Base-by-base conservation (phyloP, 805 yeast genomes). In the Huiozyma sinensis region DNA sequence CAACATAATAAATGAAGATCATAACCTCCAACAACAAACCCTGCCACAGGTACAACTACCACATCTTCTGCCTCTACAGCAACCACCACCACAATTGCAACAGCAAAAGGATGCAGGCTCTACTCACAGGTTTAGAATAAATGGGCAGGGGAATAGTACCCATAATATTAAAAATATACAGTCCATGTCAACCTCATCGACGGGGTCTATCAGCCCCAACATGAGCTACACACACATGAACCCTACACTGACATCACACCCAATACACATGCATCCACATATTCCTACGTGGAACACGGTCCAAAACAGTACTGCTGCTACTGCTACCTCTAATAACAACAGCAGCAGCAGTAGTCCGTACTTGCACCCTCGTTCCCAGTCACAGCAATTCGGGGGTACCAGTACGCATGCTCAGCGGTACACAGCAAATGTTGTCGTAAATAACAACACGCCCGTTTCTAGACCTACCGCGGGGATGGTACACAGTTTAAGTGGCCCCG, bases 21-120 rank as follows among this genome's bases (percentile, higher is more conserved):
- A 31, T 11, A 31, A 31, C n/a, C 5, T 9, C 3, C 33, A 31
- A 31, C 2, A 31, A 31, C n/a, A 31, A 31, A 3, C 9, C 9
- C 33, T 8, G 5, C 12, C 30, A 17, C 38, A 12, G 29, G 28
- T 11, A 24, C 43, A 24, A 40, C 36, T 7, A 17, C 43, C 9
- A 33, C 38, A 33, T 13, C 38, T 33, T 27, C 28, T 4, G 28
- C 42, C 11, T n/a, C n/a, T 36, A n/a, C 42, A 40, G 33, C 42
- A 38, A 28, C 33, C 12, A 17, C 42, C 13, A 38, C 8, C 32
- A 39, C 41, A 30, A 30, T 10, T 7, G 33, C 33, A 31, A 11
- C 33, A 31, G 5, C 33, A 31, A 11, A 17, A 17, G 4, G 24
- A 17, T 4, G 24, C 24, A 17, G 24, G 24, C 4, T 17, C 24